Evolutionary conservation across 176 grass and related monocot species (phyloP), one percentile per base, ranked within the genome.

Genomic region (Themeda triandra): DNA sequence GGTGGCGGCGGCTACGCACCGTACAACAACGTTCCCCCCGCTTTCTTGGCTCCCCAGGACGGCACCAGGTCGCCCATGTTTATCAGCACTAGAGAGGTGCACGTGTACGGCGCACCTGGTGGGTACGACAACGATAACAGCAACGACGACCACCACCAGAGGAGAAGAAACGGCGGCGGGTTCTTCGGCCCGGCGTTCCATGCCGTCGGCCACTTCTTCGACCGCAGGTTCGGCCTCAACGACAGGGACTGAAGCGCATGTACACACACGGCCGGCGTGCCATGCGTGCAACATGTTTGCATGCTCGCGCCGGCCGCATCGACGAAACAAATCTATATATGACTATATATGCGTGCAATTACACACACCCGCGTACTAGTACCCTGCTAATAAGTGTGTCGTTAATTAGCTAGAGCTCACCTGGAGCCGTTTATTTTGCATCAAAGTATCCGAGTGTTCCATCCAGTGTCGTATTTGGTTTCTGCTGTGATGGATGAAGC

Each of bases 161-260:
- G 14, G 46, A 23, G 75, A n/a, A 24, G 84, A 3, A 58, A 71
- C 4, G 62, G 84, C 48, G 42, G 84, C 12, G 88, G 88, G 4
- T 90, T 86, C 68, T 90, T 90, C 37, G 29, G 80, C 7, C 84
- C 88, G 36, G 68, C 84, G 35, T 40, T 90, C 0, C 23, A 83
- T 2, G 80, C 88, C n/a, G 80, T 90, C 84, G 88, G 88, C 30
- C 29, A 80, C 42, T 90, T 87, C 68, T 13, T 90, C 24, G 88
- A 90, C 24, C 75, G 80, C 60, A 87, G 4, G 68, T 40, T 87
- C 48, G 88, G 88, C 39, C 0, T 90, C 4, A 0, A 49, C 37
- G 36, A 32, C 37, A 79, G 69, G 36, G 40, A 83, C 60, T 87
- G 49, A 90, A 58, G 54, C 54, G 54, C 8, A 24, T 10, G 2